phyloP scores from a whole-genome alignment of 148 eudicot genomes.

The Heliamphora exappendiculata region DNA sequence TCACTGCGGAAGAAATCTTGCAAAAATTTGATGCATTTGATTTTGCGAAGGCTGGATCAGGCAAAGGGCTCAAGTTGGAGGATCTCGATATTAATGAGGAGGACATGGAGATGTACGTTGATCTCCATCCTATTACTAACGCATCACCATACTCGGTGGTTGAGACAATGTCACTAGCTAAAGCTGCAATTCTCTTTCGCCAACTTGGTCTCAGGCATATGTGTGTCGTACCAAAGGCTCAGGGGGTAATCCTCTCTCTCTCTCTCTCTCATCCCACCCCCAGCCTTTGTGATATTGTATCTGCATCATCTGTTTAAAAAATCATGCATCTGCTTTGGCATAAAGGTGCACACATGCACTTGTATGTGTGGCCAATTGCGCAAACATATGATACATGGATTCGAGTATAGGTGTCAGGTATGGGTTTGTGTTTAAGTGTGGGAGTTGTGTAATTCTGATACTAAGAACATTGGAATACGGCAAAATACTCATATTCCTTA shows the following conservation, averaged over 20 bases:
- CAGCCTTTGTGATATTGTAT: too few species aligned
- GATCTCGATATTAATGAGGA: slow-evolving; percentile 45
- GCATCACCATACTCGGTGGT: slow-evolving; percentile 71
- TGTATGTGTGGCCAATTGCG: background rate
- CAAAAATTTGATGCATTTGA: slow-evolving; percentile 43
- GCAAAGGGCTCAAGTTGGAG: slow-evolving; percentile 58
- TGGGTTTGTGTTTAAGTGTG: too few species aligned
- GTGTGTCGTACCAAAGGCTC: slow-evolving; percentile 68
- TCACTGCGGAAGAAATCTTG: slow-evolving; percentile 26
- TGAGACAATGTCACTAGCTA: slow-evolving; percentile 75
- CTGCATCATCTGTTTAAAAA: background rate
- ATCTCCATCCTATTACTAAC: slow-evolving; percentile 73
- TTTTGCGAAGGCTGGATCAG: slow-evolving; percentile 72
- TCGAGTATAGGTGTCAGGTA: too few species aligned
- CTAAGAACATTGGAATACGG: too few species aligned
- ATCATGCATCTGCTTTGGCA: background rate
- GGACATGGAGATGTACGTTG: slow-evolving; percentile 74
- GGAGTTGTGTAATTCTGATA: background rate
- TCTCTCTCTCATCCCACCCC: background rate
- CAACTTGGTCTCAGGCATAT: slow-evolving; percentile 67
- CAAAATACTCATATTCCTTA: too few species aligned
- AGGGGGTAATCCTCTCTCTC: slow-evolving; percentile 36
- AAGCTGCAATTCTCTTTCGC: slow-evolving; percentile 62
- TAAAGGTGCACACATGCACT: background rate
- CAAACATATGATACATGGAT: background rate